Conservation (phyloP, 495 filamentous ascomycete species). For the Cercophora sp. region DNA sequence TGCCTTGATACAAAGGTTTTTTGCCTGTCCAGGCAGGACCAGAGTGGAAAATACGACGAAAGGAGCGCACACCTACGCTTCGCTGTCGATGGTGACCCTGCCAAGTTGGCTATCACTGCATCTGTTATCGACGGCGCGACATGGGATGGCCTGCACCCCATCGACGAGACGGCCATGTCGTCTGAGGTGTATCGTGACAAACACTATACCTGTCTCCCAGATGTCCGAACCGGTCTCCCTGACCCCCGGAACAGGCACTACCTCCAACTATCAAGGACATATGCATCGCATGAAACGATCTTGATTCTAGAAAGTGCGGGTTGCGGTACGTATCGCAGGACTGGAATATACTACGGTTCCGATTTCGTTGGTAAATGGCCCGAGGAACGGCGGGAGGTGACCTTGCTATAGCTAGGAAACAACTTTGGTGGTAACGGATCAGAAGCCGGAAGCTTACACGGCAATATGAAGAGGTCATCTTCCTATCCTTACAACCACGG, state of each 20-base stretch:
- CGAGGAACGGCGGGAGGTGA: neutral
- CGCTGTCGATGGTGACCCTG: neutral
- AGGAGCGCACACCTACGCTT: neutral
- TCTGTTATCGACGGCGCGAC: neutral
- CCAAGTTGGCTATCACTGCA: neutral
- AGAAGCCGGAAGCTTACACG: too few relatives aligned
- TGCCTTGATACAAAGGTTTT: neutral
- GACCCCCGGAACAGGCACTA: neutral
- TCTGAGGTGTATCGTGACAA: neutral
- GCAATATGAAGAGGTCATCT: too few relatives aligned
- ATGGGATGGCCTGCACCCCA: neutral
- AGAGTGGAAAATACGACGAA: neutral
- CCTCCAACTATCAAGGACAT: neutral
- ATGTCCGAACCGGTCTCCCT: neutral
- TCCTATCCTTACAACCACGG: too few relatives aligned
- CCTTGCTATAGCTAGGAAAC: neutral
- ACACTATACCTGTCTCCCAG: neutral
- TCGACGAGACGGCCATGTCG: neutral
- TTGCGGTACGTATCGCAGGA: neutral
- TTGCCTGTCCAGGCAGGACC: neutral
- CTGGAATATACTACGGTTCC: neutral
- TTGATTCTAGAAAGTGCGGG: neutral
- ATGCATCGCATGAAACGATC: neutral
- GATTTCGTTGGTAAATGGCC: neutral
- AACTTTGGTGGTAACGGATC: too few relatives aligned